A percentile compares a stretch with the other conserved stretches of the same genome.
phyloP scores from a whole-genome alignment of 1,139 yeast species.

The Schizosaccharomyces versatilis region DNA sequence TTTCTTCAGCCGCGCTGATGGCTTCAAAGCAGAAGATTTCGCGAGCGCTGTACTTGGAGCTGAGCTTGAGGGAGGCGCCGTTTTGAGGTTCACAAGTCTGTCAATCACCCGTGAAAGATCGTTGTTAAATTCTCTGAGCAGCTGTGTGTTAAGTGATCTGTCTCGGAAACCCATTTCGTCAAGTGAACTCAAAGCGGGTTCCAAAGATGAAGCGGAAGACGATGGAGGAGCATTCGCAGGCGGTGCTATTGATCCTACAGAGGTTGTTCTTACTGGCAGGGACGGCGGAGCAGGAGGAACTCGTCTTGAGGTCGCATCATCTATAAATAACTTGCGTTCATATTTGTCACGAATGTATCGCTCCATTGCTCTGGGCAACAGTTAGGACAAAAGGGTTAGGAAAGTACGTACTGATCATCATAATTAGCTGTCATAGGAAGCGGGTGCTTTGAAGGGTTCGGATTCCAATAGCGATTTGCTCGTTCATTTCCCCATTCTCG shows the following conservation, averaged over 20 bases:
- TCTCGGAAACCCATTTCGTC: constrained; percentile 93
- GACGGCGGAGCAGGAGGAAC: constrained; percentile 1
- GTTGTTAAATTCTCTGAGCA: constrained; percentile 85
- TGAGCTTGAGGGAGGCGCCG: neutral
- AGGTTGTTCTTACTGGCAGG: neutral
- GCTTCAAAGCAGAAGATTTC: neutral
- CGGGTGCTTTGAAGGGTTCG: constrained; percentile 22
- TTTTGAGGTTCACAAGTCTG: constrained; percentile 7
- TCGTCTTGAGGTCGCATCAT: neutral
- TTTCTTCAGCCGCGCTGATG: neutral
- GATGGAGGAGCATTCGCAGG: neutral
- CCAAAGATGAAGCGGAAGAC: neutral
- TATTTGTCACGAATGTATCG: constrained; percentile 31
- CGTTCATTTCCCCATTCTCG: constrained; percentile 28
- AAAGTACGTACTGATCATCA: constrained; percentile 9
- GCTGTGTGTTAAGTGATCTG: constrained; percentile 75
- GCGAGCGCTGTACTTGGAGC: neutral
- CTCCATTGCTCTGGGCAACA: constrained; percentile 19
- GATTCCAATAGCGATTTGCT: constrained; percentile 35
- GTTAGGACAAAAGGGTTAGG: neutral
- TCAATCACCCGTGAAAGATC: constrained; percentile 93
- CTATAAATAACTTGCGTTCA: constrained; percentile 14
- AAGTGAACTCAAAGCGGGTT: constrained; percentile 58
- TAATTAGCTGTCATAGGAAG: constrained; percentile 8
- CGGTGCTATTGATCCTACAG: neutral